These are phyloP conservation scores for Tuber brumale DNA, from an alignment of 495 filamentous ascomycete genomes.

Conservation along the genomic window DNA sequence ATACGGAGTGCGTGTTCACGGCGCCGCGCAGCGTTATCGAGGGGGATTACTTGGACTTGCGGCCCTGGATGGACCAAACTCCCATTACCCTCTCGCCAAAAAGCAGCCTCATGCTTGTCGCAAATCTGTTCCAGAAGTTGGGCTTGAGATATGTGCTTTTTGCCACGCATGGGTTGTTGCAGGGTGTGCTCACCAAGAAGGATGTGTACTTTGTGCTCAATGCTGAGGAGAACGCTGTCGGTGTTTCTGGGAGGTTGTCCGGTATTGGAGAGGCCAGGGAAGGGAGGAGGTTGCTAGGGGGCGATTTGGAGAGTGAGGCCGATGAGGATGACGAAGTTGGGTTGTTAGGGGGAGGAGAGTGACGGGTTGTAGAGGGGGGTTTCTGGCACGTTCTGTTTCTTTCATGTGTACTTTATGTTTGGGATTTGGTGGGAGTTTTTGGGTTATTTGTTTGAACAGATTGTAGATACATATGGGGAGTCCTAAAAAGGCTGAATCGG, in stretches of 20 bases:
- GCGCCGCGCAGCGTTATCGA: constrained; percentile 66
- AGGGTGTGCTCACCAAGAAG: constrained; percentile 91
- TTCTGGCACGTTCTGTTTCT: neutral
- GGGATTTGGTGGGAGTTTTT: neutral
- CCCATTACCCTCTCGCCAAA: constrained; percentile 79
- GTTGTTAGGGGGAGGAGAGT: neutral
- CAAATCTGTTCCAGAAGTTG: constrained; percentile 87
- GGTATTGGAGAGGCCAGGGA: constrained; percentile 12
- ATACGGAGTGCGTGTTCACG: constrained; percentile 75
- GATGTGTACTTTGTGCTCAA: constrained; percentile 94
- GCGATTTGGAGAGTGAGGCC: constrained; percentile 14
- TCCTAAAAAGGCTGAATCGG: neutral
- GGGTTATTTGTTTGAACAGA: neutral
- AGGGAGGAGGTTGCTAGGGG: constrained; percentile 17
- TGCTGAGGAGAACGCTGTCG: constrained; percentile 58
- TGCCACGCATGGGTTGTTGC: constrained; percentile 67
- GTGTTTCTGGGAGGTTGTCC: constrained; percentile 16
- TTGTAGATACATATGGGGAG: neutral
- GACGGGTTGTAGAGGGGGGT: neutral
- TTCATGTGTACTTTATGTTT: neutral
- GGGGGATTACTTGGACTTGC: constrained; percentile 52
- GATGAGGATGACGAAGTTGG: constrained; percentile 8
- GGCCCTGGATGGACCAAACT: constrained; percentile 98
- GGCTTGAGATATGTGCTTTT: constrained; percentile 89
- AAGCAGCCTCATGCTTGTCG: constrained; percentile 67